These are phyloP conservation scores for Wolfiporia cocos DNA, from an alignment of 1,284 basidiomycete species.

Conservation along the genomic window DNA sequence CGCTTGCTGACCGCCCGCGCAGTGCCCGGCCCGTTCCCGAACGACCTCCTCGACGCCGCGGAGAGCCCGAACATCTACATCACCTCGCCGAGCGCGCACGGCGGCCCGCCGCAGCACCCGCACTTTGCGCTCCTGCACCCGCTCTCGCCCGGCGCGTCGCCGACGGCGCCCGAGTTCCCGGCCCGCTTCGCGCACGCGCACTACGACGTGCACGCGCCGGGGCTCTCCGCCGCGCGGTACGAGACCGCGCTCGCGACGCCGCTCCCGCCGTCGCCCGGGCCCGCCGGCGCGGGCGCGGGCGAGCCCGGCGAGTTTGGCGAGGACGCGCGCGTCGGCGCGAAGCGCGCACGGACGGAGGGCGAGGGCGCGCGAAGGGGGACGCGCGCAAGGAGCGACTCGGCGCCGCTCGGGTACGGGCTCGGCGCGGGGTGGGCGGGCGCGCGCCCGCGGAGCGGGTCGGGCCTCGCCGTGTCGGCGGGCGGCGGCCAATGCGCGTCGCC, in stretches of 20 bases:
- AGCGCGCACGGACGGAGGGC: conserved; percentile 30
- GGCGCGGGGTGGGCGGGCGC: conserved; percentile 27
- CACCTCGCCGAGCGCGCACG: conserved; percentile 50
- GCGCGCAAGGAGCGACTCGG: conserved; percentile 42
- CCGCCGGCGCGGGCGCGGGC: too few relatives aligned
- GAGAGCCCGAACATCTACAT: conserved; percentile 64
- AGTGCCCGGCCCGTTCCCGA: conserved; percentile 59
- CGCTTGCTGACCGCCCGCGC: background rate
- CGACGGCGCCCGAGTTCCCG: conserved; percentile 56
- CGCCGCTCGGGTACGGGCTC: conserved; percentile 38
- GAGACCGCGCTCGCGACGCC: conserved; percentile 23
- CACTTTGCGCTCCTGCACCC: conserved; percentile 30
- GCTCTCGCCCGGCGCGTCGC: conserved; percentile 55
- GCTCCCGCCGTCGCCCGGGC: conserved; percentile 27
- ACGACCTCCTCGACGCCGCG: conserved; percentile 47
- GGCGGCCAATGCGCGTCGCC: conserved; percentile 10
- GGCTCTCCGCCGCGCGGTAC: conserved; percentile 22
- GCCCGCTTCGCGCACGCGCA: conserved; percentile 10
- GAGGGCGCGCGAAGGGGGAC: conserved; percentile 27
- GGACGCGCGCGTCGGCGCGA: conserved; percentile 22
- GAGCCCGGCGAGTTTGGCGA: conserved; percentile 29
- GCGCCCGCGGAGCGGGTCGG: conserved; percentile 34
- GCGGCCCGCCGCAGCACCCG: conserved; percentile 26
- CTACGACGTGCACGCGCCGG: conserved; percentile 12
- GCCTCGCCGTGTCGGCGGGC: conserved; percentile 18